Evolutionary conservation across 257 asterid genomes (phyloP).

Genomic region (Solanum pinnatisectum): DNA sequence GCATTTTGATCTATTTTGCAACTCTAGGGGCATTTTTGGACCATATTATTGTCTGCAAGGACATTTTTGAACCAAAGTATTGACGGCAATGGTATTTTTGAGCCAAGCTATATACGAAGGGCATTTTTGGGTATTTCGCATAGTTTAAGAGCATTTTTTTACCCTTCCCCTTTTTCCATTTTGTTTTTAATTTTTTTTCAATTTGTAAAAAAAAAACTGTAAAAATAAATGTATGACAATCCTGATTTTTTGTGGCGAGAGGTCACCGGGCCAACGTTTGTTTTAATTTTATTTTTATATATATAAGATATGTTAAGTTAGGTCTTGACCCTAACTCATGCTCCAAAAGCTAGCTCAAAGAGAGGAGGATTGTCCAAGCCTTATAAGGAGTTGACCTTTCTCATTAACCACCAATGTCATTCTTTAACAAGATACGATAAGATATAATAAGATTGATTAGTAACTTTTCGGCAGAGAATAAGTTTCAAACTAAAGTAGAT

Average conservation of each 20-base stretch:
- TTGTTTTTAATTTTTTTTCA: background rate
- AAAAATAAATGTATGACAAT: too few species aligned
- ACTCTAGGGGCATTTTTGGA: background rate
- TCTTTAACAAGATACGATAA: too few species aligned
- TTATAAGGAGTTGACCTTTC: background rate
- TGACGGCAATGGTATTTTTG: too few species aligned
- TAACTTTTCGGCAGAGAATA: too few species aligned
- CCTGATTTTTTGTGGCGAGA: background rate
- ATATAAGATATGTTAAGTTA: background rate
- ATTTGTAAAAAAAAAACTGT: too few species aligned
- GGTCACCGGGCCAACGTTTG: fast-evolving
- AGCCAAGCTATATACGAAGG: too few species aligned
- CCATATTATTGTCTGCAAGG: background rate
- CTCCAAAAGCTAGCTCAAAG: background rate
- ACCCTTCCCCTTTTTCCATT: background rate
- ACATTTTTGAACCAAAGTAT: too few species aligned
- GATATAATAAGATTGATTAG: too few species aligned
- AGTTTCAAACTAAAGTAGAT: too few species aligned
- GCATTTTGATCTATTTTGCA: background rate
- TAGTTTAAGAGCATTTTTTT: too few species aligned
- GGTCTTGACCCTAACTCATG: background rate
- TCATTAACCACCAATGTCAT: background rate
- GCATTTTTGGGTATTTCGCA: too few species aligned
- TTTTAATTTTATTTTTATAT: too few species aligned
- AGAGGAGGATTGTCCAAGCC: background rate